Conservation (phyloP, 1,139 yeast species). For the Candida sp. region DNA sequence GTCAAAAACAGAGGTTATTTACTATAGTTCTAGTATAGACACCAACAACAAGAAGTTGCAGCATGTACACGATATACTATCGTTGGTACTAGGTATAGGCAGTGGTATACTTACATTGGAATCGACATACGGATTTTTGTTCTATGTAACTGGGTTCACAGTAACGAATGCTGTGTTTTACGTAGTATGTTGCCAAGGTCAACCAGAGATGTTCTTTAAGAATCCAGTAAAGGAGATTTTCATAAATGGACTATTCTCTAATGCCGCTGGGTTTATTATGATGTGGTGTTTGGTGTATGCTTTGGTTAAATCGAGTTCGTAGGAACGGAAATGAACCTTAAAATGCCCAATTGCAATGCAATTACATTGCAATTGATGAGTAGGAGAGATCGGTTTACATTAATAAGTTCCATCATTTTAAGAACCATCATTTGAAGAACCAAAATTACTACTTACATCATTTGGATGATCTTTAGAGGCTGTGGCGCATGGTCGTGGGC, state of each 20-base stretch:
- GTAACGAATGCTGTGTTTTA: slow-evolving; percentile 42
- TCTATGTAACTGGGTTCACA: slow-evolving; percentile 51
- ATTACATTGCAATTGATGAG: no score
- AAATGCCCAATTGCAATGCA: no score
- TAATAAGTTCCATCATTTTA: no score
- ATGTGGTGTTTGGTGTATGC: slow-evolving; percentile 86
- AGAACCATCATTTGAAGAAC: no score
- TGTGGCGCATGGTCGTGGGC: no score
- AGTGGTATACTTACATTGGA: slow-evolving; percentile 74
- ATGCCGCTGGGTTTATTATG: slow-evolving; percentile 70
- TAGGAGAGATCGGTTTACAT: no score
- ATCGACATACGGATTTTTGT: slow-evolving; percentile 57
- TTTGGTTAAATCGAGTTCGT: slow-evolving; percentile 33
- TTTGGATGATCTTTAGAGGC: no score
- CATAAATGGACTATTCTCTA: slow-evolving; percentile 52
- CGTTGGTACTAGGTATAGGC: slow-evolving; percentile 64
- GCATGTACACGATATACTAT: slow-evolving; percentile 60
- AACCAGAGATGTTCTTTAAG: slow-evolving; percentile 46
- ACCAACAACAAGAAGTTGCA: slow-evolving; percentile 41
- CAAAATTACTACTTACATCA: no score
- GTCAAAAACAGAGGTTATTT: slow-evolving; percentile 7
- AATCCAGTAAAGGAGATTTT: slow-evolving; percentile 56
- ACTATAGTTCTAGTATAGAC: slow-evolving; percentile 23
- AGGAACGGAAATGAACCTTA: neutral
- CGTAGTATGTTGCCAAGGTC: slow-evolving; percentile 36